Evolutionary conservation across 1,284 basidiomycete genomes (phyloP).

Genomic region (Xerocomus amazonicus): DNA sequence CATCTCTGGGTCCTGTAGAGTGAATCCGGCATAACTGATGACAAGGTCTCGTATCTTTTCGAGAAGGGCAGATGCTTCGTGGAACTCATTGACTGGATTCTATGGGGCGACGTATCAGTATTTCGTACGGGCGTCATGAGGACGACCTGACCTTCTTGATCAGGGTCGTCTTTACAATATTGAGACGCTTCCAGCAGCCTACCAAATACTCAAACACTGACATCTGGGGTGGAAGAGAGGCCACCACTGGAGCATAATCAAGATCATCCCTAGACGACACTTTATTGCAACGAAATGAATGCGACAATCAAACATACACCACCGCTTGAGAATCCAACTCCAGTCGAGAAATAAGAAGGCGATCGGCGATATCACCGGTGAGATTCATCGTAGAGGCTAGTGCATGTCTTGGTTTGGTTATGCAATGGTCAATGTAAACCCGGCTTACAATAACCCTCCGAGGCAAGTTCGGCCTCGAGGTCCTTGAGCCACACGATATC

Average conservation of each 20-base stretch:
- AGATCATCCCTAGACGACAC: constrained; percentile 64
- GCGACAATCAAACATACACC: constrained; percentile 51
- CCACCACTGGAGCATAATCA: constrained; percentile 74
- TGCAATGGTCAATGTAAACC: neutral
- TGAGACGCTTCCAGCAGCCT: constrained; percentile 86
- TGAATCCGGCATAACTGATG: constrained; percentile 88
- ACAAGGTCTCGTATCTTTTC: constrained; percentile 78
- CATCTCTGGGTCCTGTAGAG: constrained; percentile 89
- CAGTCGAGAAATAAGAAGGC: constrained; percentile 83
- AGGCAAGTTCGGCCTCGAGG: constrained; percentile 66
- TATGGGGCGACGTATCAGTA: constrained; percentile 4
- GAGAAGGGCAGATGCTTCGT: constrained; percentile 57
- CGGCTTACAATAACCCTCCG: constrained; percentile 61
- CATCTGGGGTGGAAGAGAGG: constrained; percentile 73
- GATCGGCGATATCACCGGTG: constrained; percentile 63
- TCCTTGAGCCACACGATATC: constrained; percentile 82
- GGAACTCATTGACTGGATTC: constrained; percentile 62
- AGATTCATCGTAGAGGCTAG: constrained; percentile 38
- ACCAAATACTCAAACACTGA: constrained; percentile 91
- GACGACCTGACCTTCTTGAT: constrained; percentile 52
- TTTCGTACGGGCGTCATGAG: neutral
- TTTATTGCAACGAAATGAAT: neutral
- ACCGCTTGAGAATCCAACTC: constrained; percentile 75
- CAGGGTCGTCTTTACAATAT: constrained; percentile 52
- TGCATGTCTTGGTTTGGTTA: constrained; percentile 11